Evolutionary conservation across 2,329 filamentous ascomycete genomes (phyloP).

Genomic region (Tolypocladium sp.): DNA sequence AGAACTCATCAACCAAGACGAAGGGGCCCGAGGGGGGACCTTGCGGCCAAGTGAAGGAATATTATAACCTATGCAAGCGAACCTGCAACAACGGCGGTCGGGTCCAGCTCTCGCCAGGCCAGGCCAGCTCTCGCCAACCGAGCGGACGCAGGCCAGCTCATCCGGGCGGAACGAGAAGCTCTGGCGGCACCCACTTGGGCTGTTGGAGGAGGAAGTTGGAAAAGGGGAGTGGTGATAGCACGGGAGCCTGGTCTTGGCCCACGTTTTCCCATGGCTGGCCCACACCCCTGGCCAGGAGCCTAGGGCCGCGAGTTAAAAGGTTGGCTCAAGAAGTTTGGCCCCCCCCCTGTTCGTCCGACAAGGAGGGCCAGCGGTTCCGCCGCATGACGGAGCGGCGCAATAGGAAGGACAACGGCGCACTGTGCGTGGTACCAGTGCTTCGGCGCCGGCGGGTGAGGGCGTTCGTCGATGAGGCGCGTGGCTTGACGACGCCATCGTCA

Average conservation of each 20-base stretch:
- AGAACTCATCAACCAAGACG: not conserved
- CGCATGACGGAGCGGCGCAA: not conserved
- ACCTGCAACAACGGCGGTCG: not conserved
- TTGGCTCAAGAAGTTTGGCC: not conserved
- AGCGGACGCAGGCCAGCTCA: not conserved
- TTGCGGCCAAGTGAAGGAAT: not conserved
- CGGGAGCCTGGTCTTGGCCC: not conserved
- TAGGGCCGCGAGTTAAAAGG: not conserved
- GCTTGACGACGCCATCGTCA: not conserved
- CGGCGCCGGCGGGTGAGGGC: not conserved
- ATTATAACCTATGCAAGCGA: not conserved
- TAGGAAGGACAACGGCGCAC: not conserved
- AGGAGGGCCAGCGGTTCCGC: not conserved
- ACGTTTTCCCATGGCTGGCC: not conserved
- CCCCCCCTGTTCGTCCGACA: not conserved
- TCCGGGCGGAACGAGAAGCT: not conserved
- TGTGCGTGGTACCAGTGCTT: not conserved
- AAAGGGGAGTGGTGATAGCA: slow-evolving; percentile 1
- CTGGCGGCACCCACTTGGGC: not conserved
- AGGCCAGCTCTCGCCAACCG: not conserved
- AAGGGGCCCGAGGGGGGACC: not conserved
- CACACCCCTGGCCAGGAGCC: not conserved
- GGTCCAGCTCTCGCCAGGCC: not conserved
- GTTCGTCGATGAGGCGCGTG: not conserved
- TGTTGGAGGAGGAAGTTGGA: not conserved